Percentiles rank a stretch among this genome's conserved stretches.
These are phyloP conservation scores for Posidonia oceanica DNA, from an alignment of 116 monocot species.

Conservation along the genomic window DNA sequence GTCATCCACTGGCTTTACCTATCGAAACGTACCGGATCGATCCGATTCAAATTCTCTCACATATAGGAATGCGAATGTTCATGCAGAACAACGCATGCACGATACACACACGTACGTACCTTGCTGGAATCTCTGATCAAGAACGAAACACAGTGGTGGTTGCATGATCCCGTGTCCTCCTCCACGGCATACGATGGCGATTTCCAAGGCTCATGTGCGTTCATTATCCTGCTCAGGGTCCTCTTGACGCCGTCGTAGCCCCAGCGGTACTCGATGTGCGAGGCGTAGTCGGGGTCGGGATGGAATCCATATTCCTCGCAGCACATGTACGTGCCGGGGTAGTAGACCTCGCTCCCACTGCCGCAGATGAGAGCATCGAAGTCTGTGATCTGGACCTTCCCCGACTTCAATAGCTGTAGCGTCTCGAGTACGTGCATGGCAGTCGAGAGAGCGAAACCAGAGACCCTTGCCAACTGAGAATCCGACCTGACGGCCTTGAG, in stretches of 20 bases:
- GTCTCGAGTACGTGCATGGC: constrained; percentile 72
- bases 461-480: constrained; percentile 70
- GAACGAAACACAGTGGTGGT: constrained; percentile 68
- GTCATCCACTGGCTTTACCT: constrained; percentile 56
- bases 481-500: constrained; percentile 67
- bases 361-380: constrained; percentile 83
- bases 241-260: constrained; percentile 61
- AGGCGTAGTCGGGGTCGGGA: constrained; percentile 59
- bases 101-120: constrained; percentile 18
- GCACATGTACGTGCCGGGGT: constrained; percentile 67
- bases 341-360: constrained; percentile 89
- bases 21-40: constrained; percentile 10
- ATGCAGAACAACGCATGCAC: neutral
- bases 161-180: constrained; percentile 46
- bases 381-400: constrained; percentile 53
- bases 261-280: constrained; percentile 83
- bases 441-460: constrained; percentile 80
- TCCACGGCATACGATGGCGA: constrained; percentile 14
- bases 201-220: constrained; percentile 13
- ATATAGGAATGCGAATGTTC: neutral
- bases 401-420: constrained; percentile 33
- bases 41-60: neutral
- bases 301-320: constrained; percentile 32
- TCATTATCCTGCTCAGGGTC: constrained; percentile 49
- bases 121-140: constrained; percentile 40